phyloP scores from a whole-genome alignment of 805 yeast species.

The Babjeviella inositovora region DNA sequence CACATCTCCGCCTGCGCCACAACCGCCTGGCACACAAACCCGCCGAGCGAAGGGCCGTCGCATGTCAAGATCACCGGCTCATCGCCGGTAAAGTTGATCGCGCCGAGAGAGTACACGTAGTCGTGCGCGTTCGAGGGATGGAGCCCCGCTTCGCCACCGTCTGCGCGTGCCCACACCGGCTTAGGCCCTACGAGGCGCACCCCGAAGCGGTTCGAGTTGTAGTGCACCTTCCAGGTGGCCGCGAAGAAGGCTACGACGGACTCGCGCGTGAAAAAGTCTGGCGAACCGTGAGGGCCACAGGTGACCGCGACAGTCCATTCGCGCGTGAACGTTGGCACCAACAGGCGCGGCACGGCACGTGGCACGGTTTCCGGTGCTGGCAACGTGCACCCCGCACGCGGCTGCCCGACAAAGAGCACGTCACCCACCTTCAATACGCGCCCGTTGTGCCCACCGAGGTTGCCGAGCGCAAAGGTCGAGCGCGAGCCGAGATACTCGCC shows the following conservation, averaged over 20 bases:
- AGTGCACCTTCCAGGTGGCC: conserved; percentile 85
- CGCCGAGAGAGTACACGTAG: conserved; percentile 92
- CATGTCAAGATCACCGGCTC: conserved; percentile 95
- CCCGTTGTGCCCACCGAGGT: conserved; percentile 90
- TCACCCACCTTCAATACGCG: conserved; percentile 86
- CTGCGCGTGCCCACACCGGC: conserved; percentile 91
- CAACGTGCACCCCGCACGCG: conserved; percentile 49
- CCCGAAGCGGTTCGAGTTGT: conserved; percentile 94
- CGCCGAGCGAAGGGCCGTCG: conserved; percentile 96
- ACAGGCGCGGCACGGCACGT: conserved; percentile 29
- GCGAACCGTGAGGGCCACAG: conserved; percentile 96
- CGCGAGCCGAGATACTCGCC: conserved; percentile 92
- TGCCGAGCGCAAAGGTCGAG: conserved; percentile 89
- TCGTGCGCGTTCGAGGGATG: conserved; percentile 99
- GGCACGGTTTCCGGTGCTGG: conserved; percentile 66
- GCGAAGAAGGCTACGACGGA: conserved; percentile 62
- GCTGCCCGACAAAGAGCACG: conserved; percentile 74
- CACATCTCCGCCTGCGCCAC: conserved; percentile 94
- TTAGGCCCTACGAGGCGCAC: conserved; percentile 90
- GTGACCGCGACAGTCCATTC: conserved; percentile 86
- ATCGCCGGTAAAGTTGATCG: conserved; percentile 96
- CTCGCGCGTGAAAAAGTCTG: conserved; percentile 78
- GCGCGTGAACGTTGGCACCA: conserved; percentile 38
- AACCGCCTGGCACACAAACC: conserved; percentile 93
- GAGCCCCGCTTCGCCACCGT: conserved; percentile 96